Percentiles rank a stretch among this genome's conserved stretches.
Evolutionary conservation across 2,329 filamentous ascomycete genomes (phyloP).

Genomic region (Cladosporium sp.): DNA sequence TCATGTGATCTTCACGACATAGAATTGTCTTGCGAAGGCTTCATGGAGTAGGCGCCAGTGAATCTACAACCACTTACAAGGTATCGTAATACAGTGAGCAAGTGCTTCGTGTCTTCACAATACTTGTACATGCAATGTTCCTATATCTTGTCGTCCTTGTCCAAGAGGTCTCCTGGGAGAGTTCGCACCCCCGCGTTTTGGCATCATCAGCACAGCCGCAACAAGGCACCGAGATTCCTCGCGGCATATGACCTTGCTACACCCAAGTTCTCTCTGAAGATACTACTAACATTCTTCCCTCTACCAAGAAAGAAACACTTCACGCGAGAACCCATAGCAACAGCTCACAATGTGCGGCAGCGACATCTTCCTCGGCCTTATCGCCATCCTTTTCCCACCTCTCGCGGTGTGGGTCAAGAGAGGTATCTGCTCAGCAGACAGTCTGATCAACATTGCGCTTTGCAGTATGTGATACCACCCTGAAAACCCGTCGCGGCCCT

Average conservation of each 20-base stretch:
- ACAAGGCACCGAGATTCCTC: neutral
- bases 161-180: no score
- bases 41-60: no score
- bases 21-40: no score
- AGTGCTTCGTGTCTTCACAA: no score
- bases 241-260: neutral
- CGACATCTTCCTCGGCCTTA: constrained; percentile 57
- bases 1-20: no score
- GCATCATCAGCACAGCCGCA: neutral
- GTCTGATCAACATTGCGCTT: constrained; percentile 90
- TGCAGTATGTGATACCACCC: constrained; percentile 43
- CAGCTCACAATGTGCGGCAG: constrained; percentile 51
- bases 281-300: neutral
- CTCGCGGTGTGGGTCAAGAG: constrained; percentile 87
- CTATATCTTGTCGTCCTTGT: no score
- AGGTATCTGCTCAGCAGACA: constrained; percentile 88
- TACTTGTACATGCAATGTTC: no score
- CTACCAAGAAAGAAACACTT: neutral
- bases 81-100: no score
- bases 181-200: neutral
- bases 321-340: neutral
- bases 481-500: neutral
- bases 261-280: neutral
- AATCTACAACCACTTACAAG: no score
- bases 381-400: constrained; percentile 57